Evolutionary conservation across 1,284 basidiomycete genomes (phyloP), one percentile per base, ranked within the genome.

Genomic region (Leccinum huronense): DNA sequence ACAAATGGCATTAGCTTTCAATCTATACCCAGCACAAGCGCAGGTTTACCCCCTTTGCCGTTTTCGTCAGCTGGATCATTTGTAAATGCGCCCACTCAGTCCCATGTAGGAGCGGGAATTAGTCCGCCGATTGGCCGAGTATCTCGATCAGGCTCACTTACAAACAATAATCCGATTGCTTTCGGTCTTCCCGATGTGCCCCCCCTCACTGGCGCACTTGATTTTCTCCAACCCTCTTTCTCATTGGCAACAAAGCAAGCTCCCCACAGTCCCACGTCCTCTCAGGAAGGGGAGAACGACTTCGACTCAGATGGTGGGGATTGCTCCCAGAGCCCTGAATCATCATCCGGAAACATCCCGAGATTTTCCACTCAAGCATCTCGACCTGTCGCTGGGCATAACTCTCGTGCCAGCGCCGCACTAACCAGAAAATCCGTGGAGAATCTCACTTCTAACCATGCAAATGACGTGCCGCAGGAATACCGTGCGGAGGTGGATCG

Each of bases 401-500:
- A 53, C 61, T 62, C 38, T 51, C 73, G 63, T 63, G 67, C 71
- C 27, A 68, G 64, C 58, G 56, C 63, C 60, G 66, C 71, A 27
- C 60, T 67, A 40, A 65, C 70, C 5, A 77, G 62, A 33, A 65
- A 63, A 16, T 78, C 79, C 5, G 61, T 62, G 57, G 76, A 79
- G 65, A 77, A 78, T 60, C 63, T 78, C 16, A 61, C 70, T n/a
- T 59, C 66, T 27, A 75, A 71, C 30, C 80, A 82, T 66, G 80
- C 80, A 62, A 89, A 89, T 67, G 90, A 92, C 71, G 83, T 93
- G 59, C 90, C 91, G 11, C 81, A 84, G 68, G 96, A 97, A 74
- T 91, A 95, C 70, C 86, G 88, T 65, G 77, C 79, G 42, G 89
- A 92, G 71, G 89, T 98, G 59, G 96, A 98, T 76, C 85, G 88